A percentile compares a stretch with the other conserved stretches of the same genome.
These are phyloP conservation scores for Porcisia deanei DNA, from an alignment of 208 protist species.

Conservation along the genomic window DNA sequence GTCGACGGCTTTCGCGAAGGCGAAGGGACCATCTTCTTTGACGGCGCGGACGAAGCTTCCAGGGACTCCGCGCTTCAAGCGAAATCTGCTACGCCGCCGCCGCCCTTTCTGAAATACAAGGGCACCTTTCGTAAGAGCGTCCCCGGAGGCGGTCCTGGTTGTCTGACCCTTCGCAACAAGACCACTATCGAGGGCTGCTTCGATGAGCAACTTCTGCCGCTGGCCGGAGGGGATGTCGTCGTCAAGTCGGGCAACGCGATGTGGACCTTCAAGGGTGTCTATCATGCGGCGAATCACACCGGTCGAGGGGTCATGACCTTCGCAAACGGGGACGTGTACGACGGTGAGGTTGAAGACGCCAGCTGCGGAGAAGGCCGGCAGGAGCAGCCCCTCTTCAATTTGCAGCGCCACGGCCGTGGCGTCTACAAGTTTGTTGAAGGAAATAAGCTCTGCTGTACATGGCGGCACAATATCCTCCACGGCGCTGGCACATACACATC, in stretches of 20 bases:
- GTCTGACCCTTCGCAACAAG: conserved; percentile 56
- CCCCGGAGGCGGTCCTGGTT: conserved; percentile 42
- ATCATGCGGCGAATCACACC: conserved; percentile 36
- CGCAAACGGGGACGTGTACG: conserved; percentile 71
- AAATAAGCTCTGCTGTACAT: conserved; percentile 68
- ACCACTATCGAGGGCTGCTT: conserved; percentile 76
- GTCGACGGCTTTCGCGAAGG: conserved; percentile 49
- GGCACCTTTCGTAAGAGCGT: conserved; percentile 45
- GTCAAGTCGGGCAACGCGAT: conserved; percentile 19
- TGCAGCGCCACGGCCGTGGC: conserved; percentile 72
- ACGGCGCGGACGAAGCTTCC: conserved; percentile 2
- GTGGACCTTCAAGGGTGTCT: conserved; percentile 51
- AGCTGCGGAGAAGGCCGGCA: conserved; percentile 3
- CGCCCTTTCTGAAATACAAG: conserved; percentile 35
- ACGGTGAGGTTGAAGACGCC: conserved; percentile 61
- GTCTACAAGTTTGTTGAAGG: conserved; percentile 77
- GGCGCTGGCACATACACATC: conserved; percentile 69
- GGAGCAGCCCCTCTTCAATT: conserved; percentile 23
- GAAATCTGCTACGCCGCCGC: conserved; percentile 2
- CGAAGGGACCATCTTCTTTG: conserved; percentile 36
- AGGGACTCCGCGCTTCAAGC: background rate
- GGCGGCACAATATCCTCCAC: conserved; percentile 79
- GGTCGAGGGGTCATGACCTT: conserved; percentile 53
- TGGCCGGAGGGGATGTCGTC: conserved; percentile 5
- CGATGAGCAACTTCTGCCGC: conserved; percentile 28